Evolutionary conservation across 2,329 filamentous ascomycete species (phyloP).

Genomic region (Fusarium sp.): DNA sequence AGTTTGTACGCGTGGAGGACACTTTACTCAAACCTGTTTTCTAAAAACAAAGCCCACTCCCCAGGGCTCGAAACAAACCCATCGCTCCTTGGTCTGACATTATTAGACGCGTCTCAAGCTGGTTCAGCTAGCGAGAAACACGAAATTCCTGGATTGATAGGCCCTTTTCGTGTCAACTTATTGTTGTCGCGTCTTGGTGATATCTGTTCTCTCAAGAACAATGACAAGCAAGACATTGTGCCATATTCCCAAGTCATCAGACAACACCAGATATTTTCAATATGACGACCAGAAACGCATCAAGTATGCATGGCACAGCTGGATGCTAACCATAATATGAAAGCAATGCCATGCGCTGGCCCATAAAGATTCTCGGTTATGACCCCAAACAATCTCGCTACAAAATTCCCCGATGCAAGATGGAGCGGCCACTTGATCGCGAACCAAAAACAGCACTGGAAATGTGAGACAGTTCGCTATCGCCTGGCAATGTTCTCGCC

Average conservation of each 20-base stretch:
- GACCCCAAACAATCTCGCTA: constrained; percentile 29
- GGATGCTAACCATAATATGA: not conserved
- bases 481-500: constrained; percentile 19
- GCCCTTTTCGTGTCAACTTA: not conserved
- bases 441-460: constrained; percentile 17
- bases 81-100: constrained; percentile 17
- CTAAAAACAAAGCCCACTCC: constrained; percentile 18
- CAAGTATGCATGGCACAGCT: not conserved
- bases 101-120: constrained; percentile 33
- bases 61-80: constrained; percentile 31
- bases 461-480: constrained; percentile 35
- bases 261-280: constrained; percentile 3
- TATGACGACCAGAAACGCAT: too few species aligned
- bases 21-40: constrained; percentile 19
- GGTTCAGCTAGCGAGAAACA: constrained; percentile 31
- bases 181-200: not conserved
- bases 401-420: constrained; percentile 34
- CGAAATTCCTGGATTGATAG: not conserved
- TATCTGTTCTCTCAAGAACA: constrained; percentile 9
- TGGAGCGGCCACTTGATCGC: constrained; percentile 18
- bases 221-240: constrained; percentile 5
- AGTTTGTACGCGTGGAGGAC: constrained; percentile 18
- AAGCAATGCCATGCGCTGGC: constrained; percentile 4
- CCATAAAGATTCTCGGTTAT: constrained; percentile 19
- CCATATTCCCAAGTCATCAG: not conserved